Evolutionary conservation across 345 rosid species (phyloP), one percentile per base, ranked within the genome.

Genomic region (Arabidopsis arenosa): DNA sequence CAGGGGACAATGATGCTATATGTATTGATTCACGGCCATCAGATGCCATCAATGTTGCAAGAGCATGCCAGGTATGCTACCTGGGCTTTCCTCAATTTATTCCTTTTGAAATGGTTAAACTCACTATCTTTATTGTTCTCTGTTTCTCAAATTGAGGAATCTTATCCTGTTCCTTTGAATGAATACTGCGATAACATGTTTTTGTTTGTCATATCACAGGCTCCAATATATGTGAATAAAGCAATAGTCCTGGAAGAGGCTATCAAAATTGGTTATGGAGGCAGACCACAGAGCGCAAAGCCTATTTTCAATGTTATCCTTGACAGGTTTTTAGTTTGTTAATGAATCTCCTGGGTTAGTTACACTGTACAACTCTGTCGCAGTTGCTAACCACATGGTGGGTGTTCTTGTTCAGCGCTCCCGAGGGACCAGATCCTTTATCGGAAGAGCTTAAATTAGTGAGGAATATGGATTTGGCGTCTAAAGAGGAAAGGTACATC

Each of bases 21-120:
- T 84, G 83, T 75, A 81, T 92, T 70, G 96, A 94, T 81, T 78
- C 87, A n/a, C 86, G 89, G 58, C 93, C 98, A 30, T 94, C 97
- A 23, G 97, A 92, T 85, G 98, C 97, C 74, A 88, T 94, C 77
- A 89, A 89, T 63, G 76, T 94, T 66, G 98, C 96, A 49, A 81
- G 72, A 74, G 32, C 75, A 68, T 73, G 78, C 75, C 82, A 79
- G 79, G 82, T 79, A 40, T 28, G 45, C 4, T 49, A 7, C n/a
- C 44, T 21, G 9, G 4, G 71, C 57, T 26, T 67, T 51, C 61
- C 41, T 52, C 32, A 39, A 9, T 60, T 35, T 40, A 2, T 32
- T 37, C 10, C 44, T 17, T 21, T 26, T 2, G 6, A 4, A 26
- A 21, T 36, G 36, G 9, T 58, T 30, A 28, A 44, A 15, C 28